A percentile compares a stretch with the other conserved stretches of the same genome.
Conservation (phyloP, 495 filamentous ascomycete genomes). For the Podospora pseudoanserina region DNA sequence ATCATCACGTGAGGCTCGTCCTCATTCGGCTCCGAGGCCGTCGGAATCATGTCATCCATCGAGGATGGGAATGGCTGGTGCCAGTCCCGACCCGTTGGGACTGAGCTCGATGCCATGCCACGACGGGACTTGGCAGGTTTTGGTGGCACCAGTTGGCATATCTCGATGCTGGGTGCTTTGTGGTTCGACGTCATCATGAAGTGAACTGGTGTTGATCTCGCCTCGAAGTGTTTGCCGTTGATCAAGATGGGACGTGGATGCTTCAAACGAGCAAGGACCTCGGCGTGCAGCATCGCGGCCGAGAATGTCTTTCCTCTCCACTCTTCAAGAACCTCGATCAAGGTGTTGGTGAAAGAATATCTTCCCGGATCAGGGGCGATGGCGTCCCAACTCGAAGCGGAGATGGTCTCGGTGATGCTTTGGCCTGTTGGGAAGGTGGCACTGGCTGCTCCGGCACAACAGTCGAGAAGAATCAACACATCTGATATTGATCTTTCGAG, state of each 20-base stretch:
- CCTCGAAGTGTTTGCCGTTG: slow-evolving; percentile 49
- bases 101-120: slow-evolving; percentile 12
- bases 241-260: slow-evolving; percentile 48
- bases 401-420: slow-evolving; percentile 52
- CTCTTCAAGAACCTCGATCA: slow-evolving; percentile 50
- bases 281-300: slow-evolving; percentile 51
- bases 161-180: slow-evolving; percentile 50
- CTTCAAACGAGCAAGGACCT: slow-evolving; percentile 49
- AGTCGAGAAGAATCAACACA: slow-evolving; percentile 52
- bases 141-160: slow-evolving; percentile 33
- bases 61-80: slow-evolving; percentile 18
- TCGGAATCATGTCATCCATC: slow-evolving; percentile 22
- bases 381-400: slow-evolving; percentile 51
- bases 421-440: slow-evolving; percentile 46
- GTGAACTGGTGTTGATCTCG: slow-evolving; percentile 49
- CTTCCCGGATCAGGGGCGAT: slow-evolving; percentile 50
- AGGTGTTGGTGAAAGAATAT: slow-evolving; percentile 49
- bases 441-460: slow-evolving; percentile 51
- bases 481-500: slow-evolving; percentile 51
- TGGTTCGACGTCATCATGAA: slow-evolving; percentile 53
- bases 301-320: slow-evolving; percentile 47
- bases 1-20: slow-evolving; percentile 52
- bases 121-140: slow-evolving; percentile 33
- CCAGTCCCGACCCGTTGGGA: slow-evolving; percentile 20
- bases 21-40: slow-evolving; percentile 37